Evolutionary conservation across 768 basidiomycete species (phyloP).

Genomic region (Candolleomyces eurysporus): DNA sequence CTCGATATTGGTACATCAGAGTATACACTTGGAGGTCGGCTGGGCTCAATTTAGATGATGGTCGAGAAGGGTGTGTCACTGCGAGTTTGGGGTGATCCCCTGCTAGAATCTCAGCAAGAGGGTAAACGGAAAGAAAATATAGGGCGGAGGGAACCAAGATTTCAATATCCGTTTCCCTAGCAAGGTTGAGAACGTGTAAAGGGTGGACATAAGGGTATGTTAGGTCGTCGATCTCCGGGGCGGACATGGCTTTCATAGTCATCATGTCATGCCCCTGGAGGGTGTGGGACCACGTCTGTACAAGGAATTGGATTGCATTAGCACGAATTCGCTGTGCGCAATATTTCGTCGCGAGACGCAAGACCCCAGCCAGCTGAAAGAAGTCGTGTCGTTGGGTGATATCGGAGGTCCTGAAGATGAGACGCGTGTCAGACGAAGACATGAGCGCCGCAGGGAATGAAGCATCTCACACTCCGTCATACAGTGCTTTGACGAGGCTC

Average conservation of each 20-base stretch:
- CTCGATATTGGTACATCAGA: slow-evolving; percentile 55
- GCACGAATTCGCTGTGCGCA: slow-evolving; percentile 51
- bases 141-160: slow-evolving; percentile 49
- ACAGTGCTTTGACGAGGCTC: slow-evolving; percentile 50
- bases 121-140: slow-evolving; percentile 60
- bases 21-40: slow-evolving; percentile 49
- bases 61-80: slow-evolving; percentile 47
- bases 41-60: slow-evolving; percentile 40
- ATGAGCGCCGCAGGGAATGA: neutral
- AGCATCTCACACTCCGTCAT: slow-evolving; percentile 48
- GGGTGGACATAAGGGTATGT: slow-evolving; percentile 62
- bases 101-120: slow-evolving; percentile 44
- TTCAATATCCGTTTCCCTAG: slow-evolving; percentile 45
- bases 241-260: slow-evolving; percentile 45
- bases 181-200: slow-evolving; percentile 54
- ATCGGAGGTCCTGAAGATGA: slow-evolving; percentile 39
- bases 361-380: slow-evolving; percentile 52
- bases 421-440: slow-evolving; percentile 18
- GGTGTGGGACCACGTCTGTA: slow-evolving; percentile 51
- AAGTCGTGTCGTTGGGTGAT: slow-evolving; percentile 35
- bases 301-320: slow-evolving; percentile 48
- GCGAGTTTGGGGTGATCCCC: slow-evolving; percentile 54
- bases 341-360: slow-evolving; percentile 61
- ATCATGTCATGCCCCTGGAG: slow-evolving; percentile 56
- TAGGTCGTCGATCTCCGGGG: slow-evolving; percentile 39